Evolutionary conservation across 805 yeast species (phyloP), one percentile per base, ranked within the genome.

Genomic region (Pichia membranifaciens): DNA sequence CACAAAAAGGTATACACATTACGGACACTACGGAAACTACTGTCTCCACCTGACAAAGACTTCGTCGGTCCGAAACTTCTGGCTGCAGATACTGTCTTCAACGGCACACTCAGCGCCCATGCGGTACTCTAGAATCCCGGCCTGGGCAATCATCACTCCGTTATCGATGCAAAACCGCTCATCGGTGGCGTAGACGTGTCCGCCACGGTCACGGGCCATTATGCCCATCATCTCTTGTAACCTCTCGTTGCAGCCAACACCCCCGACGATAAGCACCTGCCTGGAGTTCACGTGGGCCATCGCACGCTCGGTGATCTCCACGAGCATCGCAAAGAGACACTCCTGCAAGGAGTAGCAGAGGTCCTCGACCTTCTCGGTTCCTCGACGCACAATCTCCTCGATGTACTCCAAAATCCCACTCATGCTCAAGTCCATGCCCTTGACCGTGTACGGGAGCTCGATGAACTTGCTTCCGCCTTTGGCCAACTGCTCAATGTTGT

Each of bases 111-210:
- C 78, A 47, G 78, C 80, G 1, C 97, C 96, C 74, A 82, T 84
- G 56, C 98, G 73, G 60, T 80, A 89, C 44, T 85, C 87, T 50
- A 93, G 64, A 41, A 93, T 69, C 0, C 99, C 99, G 0, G 99
- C 98, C 59, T 93, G 99, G 0, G 99, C 99, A 58, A 93, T 93
- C 99, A 93, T 93, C 34, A 91, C 93, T 10, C 99, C 99, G 60
- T 93, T 93, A 62, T 93, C 99, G 38, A 93, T 93, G 67, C 99
- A 93, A 62, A 93, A 91, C 49, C 98, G 69, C 61, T 93, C 98
- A 65, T 93, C 99, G 0, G 99, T 93, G 3, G 99, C 96, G 62
- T 74, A 88, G 3, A 93, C 83, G n/a, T 78, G 74, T 0, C 98
- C 98, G 54, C 82, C 81, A 54, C 99, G 72, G 58, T 90, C 98